Conservation (phyloP, 169 alveolate genomes). For the Cryptosporidium andersoni region DNA sequence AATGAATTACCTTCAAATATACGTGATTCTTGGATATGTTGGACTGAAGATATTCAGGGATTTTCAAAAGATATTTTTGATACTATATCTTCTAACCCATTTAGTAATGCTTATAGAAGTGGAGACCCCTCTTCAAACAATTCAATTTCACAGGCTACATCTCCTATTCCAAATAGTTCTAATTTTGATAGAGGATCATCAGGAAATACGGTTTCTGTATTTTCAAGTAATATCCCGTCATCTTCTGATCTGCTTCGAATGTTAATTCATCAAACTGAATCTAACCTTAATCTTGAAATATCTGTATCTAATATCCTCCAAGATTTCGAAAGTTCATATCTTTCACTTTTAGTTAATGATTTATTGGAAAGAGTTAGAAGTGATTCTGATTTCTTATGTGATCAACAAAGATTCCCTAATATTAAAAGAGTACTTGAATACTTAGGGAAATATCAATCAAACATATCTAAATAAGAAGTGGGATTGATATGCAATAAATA, state of each 20-base stretch:
- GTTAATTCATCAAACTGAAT: constrained; percentile 57
- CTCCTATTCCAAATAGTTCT: not conserved
- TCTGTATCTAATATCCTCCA: not conserved
- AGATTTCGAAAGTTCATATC: constrained; percentile 26
- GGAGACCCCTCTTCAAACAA: constrained; percentile 37
- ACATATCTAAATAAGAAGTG: too few species aligned
- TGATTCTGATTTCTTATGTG: constrained; percentile 38
- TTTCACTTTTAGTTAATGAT: constrained; percentile 58
- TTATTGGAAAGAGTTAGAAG: constrained; percentile 8
- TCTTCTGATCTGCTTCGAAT: constrained; percentile 27
- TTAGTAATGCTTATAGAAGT: constrained; percentile 30
- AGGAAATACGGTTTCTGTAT: not conserved
- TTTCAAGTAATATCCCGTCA: constrained; percentile 1
- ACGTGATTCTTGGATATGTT: constrained; percentile 14
- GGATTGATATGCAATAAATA: too few species aligned
- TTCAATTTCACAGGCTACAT: constrained; percentile 12
- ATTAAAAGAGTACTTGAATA: constrained; percentile 11
- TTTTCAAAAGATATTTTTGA: constrained; percentile 50
- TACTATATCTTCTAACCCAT: constrained; percentile 13
- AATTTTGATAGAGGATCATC: not conserved
- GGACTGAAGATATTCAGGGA: constrained; percentile 27
- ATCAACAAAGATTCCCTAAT: constrained; percentile 58
- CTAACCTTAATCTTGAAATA: constrained; percentile 12
- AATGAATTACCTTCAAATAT: constrained; percentile 4
- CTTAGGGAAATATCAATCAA: too few species aligned